A percentile compares a stretch with the other conserved stretches of the same genome.
Conservation (phyloP, 2,329 filamentous ascomycete species). For the Calonectria fujianensis region DNA sequence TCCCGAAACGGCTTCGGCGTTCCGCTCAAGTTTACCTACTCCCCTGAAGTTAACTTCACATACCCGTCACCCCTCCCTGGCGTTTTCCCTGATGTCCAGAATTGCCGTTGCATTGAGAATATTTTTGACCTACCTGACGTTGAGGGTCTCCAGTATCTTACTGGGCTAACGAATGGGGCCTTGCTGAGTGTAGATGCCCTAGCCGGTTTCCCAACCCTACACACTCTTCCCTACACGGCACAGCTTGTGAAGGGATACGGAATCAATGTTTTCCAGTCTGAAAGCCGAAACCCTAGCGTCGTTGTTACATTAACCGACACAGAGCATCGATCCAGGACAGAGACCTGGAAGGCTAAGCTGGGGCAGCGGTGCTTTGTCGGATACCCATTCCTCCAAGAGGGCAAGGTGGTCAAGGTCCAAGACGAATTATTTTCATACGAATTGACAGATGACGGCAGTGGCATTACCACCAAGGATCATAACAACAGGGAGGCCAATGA, state of each 20-base stretch:
- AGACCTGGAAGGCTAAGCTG: conserved; percentile 85
- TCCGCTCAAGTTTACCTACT: conserved; percentile 93
- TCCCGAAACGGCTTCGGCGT: conserved; percentile 93
- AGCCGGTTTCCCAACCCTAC: conserved; percentile 93
- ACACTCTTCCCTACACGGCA: conserved; percentile 89
- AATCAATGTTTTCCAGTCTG: conserved; percentile 95
- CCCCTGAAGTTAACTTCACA: conserved; percentile 83
- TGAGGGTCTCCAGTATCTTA: conserved; percentile 89
- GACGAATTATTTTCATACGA: conserved; percentile 96
- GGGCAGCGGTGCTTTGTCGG: conserved; percentile 92
- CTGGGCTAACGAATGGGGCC: conserved; percentile 89
- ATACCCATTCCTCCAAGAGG: conserved; percentile 96
- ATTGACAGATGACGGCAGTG: conserved; percentile 78
- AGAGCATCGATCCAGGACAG: conserved; percentile 81
- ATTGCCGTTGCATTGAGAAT: conserved; percentile 95
- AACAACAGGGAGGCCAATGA: conserved; percentile 84
- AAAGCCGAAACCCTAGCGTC: conserved; percentile 98
- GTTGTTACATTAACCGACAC: conserved; percentile 88
- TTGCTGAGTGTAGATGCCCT: conserved; percentile 89
- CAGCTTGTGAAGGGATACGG: conserved; percentile 83
- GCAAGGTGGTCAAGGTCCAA: conserved; percentile 89
- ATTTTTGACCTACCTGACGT: conserved; percentile 95
- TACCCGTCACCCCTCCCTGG: conserved; percentile 93
- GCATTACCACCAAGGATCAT: conserved; percentile 82
- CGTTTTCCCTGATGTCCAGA: conserved; percentile 90